These are phyloP conservation scores for Albizia julibrissin DNA, from an alignment of 306 rosid species.

Conservation along the genomic window DNA sequence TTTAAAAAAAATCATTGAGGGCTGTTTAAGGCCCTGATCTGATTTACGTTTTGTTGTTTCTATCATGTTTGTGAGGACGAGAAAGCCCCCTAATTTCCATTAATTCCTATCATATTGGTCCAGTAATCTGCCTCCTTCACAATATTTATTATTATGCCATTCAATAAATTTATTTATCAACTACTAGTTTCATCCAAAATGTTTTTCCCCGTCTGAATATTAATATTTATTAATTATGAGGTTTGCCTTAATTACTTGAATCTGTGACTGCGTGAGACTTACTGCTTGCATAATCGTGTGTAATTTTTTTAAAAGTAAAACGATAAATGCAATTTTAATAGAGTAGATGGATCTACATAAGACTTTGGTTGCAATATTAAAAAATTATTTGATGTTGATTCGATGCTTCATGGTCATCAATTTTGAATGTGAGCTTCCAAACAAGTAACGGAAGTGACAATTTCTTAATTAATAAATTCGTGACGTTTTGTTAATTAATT, in stretches of 20 bases:
- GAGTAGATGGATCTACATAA: no score
- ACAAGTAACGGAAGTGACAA: background rate
- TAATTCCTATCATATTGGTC: no score
- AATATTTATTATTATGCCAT: background rate
- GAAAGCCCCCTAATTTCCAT: no score
- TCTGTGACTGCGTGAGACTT: background rate
- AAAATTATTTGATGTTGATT: background rate
- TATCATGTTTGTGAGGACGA: no score
- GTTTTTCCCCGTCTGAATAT: background rate
- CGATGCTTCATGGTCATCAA: background rate
- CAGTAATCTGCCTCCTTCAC: no score
- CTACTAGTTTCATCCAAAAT: background rate
- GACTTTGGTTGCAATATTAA: background rate
- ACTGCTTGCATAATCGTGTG: background rate
- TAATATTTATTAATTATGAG: background rate
- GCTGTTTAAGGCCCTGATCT: no score
- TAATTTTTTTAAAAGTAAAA: background rate
- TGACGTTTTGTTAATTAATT: background rate
- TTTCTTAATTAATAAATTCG: background rate
- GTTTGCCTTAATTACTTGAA: background rate
- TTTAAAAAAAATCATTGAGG: no score
- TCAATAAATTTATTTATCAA: background rate
- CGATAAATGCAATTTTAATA: background rate
- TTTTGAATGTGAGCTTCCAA: background rate
- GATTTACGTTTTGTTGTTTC: background rate